phyloP scores from a whole-genome alignment of 805 yeast species.

The Brettanomyces naardenensis region DNA sequence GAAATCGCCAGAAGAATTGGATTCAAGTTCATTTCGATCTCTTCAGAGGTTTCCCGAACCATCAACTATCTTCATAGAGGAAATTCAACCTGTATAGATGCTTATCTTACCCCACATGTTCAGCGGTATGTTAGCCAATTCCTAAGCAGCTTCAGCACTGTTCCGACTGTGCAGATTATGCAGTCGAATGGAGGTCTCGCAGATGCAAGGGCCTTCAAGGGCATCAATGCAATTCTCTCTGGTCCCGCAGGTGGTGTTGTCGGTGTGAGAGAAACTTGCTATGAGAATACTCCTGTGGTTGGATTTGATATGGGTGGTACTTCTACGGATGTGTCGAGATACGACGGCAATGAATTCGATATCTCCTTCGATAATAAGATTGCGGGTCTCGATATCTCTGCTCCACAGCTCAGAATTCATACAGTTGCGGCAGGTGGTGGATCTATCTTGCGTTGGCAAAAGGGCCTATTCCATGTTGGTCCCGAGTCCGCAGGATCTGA shows the following conservation, averaged over 20 bases:
- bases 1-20: slow-evolving; percentile 35
- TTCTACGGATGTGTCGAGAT: slow-evolving; percentile 42
- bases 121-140: slow-evolving; percentile 27
- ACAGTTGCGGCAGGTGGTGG: slow-evolving; percentile 80
- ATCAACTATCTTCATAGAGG: slow-evolving; percentile 30
- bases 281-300: slow-evolving; percentile 27
- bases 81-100: slow-evolving; percentile 32
- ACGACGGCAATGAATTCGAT: slow-evolving; percentile 46
- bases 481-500: slow-evolving; percentile 81
- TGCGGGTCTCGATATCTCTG: slow-evolving; percentile 69
- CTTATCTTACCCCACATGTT: slow-evolving; percentile 32
- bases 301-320: slow-evolving; percentile 34
- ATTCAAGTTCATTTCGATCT: slow-evolving; percentile 20
- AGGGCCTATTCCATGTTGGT: slow-evolving; percentile 69
- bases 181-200: slow-evolving; percentile 51
- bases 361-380: slow-evolving; percentile 69
- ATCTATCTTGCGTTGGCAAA: slow-evolving; percentile 53
- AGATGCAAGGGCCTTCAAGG: slow-evolving; percentile 43
- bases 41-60: slow-evolving; percentile 28
- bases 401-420: slow-evolving; percentile 66
- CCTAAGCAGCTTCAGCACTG: slow-evolving; percentile 25
- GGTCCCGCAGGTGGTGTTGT: slow-evolving; percentile 61
- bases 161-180: slow-evolving; percentile 41
- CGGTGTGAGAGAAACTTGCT: slow-evolving; percentile 46
- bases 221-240: slow-evolving; percentile 43